Evolutionary conservation across 1,139 yeast genomes (phyloP).

Genomic region (Saccharomycopsis phalli): DNA sequence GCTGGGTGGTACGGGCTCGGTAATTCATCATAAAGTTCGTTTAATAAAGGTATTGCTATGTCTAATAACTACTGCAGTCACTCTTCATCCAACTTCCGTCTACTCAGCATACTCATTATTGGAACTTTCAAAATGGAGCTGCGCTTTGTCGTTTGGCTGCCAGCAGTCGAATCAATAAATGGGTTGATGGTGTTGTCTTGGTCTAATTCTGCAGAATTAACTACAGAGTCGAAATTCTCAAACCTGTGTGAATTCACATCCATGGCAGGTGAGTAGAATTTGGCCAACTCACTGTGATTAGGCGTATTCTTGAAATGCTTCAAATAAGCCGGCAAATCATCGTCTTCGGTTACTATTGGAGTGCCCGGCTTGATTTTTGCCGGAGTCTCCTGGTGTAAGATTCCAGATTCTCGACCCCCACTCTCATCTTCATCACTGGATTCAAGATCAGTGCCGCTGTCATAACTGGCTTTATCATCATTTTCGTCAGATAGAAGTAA

Average conservation of each 20-base stretch:
- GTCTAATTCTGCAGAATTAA: background rate
- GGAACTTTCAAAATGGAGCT: slow-evolving; percentile 11
- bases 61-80: too few species aligned
- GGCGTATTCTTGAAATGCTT: slow-evolving; percentile 6
- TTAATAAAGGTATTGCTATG: too few species aligned
- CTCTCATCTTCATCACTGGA: slow-evolving; percentile 8
- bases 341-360: background rate
- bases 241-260: background rate
- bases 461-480: slow-evolving; percentile 1
- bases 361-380: background rate
- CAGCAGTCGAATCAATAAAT: slow-evolving; percentile 2
- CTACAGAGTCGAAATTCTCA: too few species aligned
- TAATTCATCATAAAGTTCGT: too few species aligned
- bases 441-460: slow-evolving; percentile 19
- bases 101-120: slow-evolving; percentile 11
- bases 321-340: background rate
- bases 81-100: slow-evolving; percentile 3
- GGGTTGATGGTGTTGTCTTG: slow-evolving; percentile 1
- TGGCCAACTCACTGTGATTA: slow-evolving; percentile 6
- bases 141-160: slow-evolving; percentile 1
- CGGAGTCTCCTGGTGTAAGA: background rate
- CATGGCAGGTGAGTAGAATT: slow-evolving; percentile 11
- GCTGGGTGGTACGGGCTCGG: too few species aligned
- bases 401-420: background rate
- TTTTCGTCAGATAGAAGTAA: background rate